Conservation (phyloP, 495 filamentous ascomycete species). For the Cryomyces minteri region DNA sequence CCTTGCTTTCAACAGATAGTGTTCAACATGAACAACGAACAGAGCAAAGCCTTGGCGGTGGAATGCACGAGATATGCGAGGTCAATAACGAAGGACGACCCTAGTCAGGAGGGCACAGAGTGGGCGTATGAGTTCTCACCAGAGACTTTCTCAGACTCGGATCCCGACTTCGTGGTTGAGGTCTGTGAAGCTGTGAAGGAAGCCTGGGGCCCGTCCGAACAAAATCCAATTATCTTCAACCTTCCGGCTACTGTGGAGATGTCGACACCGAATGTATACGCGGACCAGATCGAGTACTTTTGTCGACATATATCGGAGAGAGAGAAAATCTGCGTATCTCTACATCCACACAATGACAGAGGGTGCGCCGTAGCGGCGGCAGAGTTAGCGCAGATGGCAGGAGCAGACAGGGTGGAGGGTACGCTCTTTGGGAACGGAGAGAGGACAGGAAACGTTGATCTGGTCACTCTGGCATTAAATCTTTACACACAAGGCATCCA, state of each 20-base stretch:
- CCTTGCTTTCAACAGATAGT: slow-evolving; percentile 82
- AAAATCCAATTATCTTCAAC: slow-evolving; percentile 92
- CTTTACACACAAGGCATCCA: slow-evolving; percentile 91
- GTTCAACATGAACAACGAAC: slow-evolving; percentile 68
- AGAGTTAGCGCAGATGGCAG: slow-evolving; percentile 93
- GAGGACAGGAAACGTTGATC: slow-evolving; percentile 87
- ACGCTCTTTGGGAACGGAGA: slow-evolving; percentile 94
- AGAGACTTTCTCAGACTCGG: slow-evolving; percentile 88
- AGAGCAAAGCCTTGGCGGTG: slow-evolving; percentile 70
- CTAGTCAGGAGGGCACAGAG: slow-evolving; percentile 50
- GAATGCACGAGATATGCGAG: slow-evolving; percentile 73
- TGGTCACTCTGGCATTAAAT: slow-evolving; percentile 87
- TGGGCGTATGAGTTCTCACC: slow-evolving; percentile 96
- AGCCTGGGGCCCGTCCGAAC: slow-evolving; percentile 73
- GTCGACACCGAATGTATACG: slow-evolving; percentile 89
- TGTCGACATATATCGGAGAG: slow-evolving; percentile 59
- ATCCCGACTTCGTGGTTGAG: slow-evolving; percentile 62
- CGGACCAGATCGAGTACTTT: slow-evolving; percentile 95
- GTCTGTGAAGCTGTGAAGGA: slow-evolving; percentile 90
- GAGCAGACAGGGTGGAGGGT: slow-evolving; percentile 85
- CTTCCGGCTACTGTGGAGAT: slow-evolving; percentile 93
- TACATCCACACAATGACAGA: slow-evolving; percentile 90
- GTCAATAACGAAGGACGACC: slow-evolving; percentile 90
- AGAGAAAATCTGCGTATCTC: slow-evolving; percentile 63
- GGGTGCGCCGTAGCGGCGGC: slow-evolving; percentile 80